These are phyloP conservation scores for Rhododendron ovatum DNA, from an alignment of 148 eudicot species.

Conservation along the genomic window DNA sequence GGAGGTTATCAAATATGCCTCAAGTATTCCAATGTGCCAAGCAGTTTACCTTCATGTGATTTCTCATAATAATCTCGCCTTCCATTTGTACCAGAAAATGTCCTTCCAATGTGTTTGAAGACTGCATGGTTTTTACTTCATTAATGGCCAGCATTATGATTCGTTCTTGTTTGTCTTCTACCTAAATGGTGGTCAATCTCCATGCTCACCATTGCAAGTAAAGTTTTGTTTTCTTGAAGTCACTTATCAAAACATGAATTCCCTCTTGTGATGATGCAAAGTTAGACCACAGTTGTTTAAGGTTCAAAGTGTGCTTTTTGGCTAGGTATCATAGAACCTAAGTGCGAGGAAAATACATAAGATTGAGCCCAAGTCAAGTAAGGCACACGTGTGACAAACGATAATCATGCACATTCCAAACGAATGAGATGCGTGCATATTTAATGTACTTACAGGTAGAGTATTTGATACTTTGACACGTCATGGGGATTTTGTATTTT, in stretches of 20 bases:
- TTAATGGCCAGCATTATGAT: conserved; percentile 77
- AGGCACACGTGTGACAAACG: neutral
- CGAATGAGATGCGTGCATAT: neutral
- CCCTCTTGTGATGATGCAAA: neutral
- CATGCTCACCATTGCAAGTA: conserved; percentile 90
- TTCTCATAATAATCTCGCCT: conserved; percentile 80
- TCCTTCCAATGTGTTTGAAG: conserved; percentile 74
- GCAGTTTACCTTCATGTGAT: conserved; percentile 92
- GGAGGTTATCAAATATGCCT: conserved; percentile 78
- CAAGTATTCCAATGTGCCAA: conserved; percentile 61
- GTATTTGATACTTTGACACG: neutral
- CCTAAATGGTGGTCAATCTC: conserved; percentile 88
- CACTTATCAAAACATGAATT: neutral
- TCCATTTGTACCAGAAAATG: conserved; percentile 84
- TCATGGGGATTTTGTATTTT: neutral
- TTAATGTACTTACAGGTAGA: neutral
- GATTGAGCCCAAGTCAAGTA: neutral
- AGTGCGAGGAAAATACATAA: neutral
- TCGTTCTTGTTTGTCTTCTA: conserved; percentile 82
- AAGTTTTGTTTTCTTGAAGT: neutral
- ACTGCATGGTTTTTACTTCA: conserved; percentile 70
- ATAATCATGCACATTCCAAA: neutral
- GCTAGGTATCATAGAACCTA: neutral
- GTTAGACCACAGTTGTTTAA: neutral
- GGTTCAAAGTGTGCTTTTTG: neutral